Evolutionary conservation across 2,329 filamentous ascomycete genomes (phyloP), one percentile per base, ranked within the genome.

Genomic region (Tolypocladium guangdongense): DNA sequence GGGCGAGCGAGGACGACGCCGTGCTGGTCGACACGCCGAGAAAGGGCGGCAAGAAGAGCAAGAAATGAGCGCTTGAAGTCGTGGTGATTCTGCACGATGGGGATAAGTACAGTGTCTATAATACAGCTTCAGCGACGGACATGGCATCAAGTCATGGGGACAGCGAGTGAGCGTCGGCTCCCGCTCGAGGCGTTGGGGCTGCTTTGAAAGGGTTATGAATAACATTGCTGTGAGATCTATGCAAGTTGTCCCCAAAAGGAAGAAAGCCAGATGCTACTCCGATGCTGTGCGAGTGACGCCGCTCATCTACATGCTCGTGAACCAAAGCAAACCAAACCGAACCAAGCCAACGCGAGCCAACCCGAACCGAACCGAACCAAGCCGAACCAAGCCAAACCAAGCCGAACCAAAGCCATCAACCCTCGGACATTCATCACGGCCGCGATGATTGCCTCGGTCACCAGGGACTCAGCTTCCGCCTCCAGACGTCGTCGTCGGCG

Each of bases 1-100:
- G 57, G 57, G 57, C 61, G 24, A 69, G 65, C 48, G 68, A 70
- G 54, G 70, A 72, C 36, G 70, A 72, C 65, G 82, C 83, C 20
- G 87, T 95, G 27, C 72, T 95, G 58, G 88, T 95, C 49, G 88
- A 93, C 63, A 70, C 70, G 8, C 70, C 74, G n/a, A 66, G 70
- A 51, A 47, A 47, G 18, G 43, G 43, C 43, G 27, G 62, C 74
- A 85, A 83, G 76, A 85, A 83, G 74, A 57, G 53, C 41, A 81
- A 84, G 68, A 83, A 66, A 71, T 57, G 46, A 56, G 37, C 24
- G 12, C 16, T 12, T 32, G 16, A 35, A 46, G 50, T 8, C n/a
- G 22, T 20, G 41, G 22, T 14, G 38, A n/a, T 30, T 32, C 10
- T 47, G 39, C 46, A 35, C n/a, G 36, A 50, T 53, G 36, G 18